A percentile compares a stretch with the other conserved stretches of the same genome.
phyloP scores from a whole-genome alignment of 768 basidiomycete species.

The Boletus vinaceobasis region DNA sequence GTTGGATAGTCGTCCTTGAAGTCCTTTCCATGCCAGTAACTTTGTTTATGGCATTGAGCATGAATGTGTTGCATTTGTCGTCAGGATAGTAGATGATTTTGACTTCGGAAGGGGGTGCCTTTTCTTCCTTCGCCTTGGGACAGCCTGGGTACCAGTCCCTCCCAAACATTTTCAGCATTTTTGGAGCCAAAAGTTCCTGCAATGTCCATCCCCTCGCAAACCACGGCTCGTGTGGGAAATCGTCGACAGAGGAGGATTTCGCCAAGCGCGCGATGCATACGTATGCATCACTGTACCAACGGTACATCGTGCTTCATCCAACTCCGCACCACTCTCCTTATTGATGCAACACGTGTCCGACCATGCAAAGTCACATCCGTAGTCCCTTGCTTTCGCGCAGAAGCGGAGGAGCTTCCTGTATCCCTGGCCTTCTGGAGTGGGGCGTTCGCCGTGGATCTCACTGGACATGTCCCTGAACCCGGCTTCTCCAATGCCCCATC shows the following conservation, averaged over 20 bases:
- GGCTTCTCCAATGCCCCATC: no score
- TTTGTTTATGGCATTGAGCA: no score
- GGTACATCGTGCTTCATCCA: no score
- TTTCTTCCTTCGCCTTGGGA: background rate
- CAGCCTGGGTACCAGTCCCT: background rate
- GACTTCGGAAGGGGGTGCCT: no score
- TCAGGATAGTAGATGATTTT: no score
- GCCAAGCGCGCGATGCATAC: background rate
- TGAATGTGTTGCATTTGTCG: no score
- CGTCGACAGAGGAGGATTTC: background rate
- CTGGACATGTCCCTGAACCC: no score
- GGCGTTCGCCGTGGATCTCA: no score
- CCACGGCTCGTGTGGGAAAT: background rate
- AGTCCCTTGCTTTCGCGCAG: background rate
- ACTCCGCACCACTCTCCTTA: no score
- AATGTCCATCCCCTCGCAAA: no score
- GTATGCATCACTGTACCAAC: background rate
- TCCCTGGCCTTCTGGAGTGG: background rate
- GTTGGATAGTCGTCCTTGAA: no score
- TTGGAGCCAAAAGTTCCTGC: background rate
- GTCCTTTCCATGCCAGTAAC: no score
- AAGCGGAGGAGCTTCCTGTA: background rate
- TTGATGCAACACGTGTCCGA: background rate
- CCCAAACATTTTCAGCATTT: background rate
- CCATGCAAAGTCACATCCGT: background rate